Evolutionary conservation across 108 stramenopile genomes (phyloP).

Genomic region (Mayamaea pseudoterrestris): DNA sequence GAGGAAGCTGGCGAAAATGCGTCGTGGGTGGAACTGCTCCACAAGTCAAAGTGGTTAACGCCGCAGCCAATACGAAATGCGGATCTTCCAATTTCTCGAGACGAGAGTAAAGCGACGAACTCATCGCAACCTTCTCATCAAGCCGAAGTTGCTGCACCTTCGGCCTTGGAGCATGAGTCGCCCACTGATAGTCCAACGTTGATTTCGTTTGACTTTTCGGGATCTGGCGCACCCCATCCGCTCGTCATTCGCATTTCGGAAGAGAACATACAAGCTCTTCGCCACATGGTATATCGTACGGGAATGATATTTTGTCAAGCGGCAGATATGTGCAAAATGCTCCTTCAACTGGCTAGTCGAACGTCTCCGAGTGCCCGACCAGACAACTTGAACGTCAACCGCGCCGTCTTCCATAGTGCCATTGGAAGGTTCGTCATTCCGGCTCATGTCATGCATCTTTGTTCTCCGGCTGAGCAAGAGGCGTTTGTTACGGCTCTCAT

Average conservation of each 20-base stretch:
- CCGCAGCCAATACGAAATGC: neutral
- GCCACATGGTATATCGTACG: slow-evolving; percentile 47
- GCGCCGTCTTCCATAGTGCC: too few species aligned
- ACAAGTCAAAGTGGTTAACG: slow-evolving; percentile 74
- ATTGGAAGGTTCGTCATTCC: too few species aligned
- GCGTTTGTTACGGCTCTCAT: slow-evolving; percentile 52
- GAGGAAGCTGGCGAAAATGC: slow-evolving; percentile 59
- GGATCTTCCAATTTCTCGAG: neutral
- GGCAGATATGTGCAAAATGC: slow-evolving; percentile 39
- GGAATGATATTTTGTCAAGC: slow-evolving; percentile 37
- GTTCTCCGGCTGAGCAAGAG: slow-evolving; percentile 34
- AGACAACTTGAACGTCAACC: too few species aligned
- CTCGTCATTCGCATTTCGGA: slow-evolving; percentile 71
- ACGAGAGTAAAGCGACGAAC: slow-evolving; percentile 6
- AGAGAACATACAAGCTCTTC: slow-evolving; percentile 58
- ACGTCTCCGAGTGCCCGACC: too few species aligned
- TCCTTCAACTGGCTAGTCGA: slow-evolving; percentile 30
- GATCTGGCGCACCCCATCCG: slow-evolving; percentile 19
- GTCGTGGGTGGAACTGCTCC: slow-evolving; percentile 80
- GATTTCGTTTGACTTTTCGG: slow-evolving; percentile 72
- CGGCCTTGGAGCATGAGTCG: too few species aligned
- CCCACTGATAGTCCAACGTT: slow-evolving; percentile 37
- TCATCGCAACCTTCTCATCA: too few species aligned
- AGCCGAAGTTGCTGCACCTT: slow-evolving; percentile 3
- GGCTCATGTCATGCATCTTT: slow-evolving; percentile 16